A percentile compares a stretch with the other conserved stretches of the same genome.
phyloP scores from a whole-genome alignment of 1,284 basidiomycete species.

The Puccinia coronata region DNA sequence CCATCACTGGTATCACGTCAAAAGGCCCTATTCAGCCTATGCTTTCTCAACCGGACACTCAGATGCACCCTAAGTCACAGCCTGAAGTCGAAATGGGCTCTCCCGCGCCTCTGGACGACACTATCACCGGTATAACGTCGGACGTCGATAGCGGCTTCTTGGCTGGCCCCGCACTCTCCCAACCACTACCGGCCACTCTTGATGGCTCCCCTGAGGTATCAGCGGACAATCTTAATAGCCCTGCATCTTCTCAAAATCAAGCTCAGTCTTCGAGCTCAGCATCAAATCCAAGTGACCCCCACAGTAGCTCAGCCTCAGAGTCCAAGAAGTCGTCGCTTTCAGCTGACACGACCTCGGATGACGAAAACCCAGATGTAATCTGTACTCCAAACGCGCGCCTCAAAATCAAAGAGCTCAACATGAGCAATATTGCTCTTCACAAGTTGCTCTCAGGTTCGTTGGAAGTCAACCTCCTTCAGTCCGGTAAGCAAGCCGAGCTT shows the following conservation, averaged over 20 bases:
- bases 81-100: not conserved
- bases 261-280: not conserved
- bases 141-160: not conserved
- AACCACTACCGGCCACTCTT: not conserved
- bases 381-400: not conserved
- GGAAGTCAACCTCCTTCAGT: not conserved
- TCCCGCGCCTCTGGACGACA: not conserved
- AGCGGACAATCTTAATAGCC: not conserved
- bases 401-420: constrained; percentile 14
- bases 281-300: not conserved
- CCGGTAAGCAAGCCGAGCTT: not conserved
- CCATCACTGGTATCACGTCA: too few species aligned
- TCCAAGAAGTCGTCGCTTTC: not conserved
- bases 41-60: not conserved
- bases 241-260: not conserved
- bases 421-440: not conserved
- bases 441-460: not conserved
- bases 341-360: not conserved
- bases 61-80: not conserved
- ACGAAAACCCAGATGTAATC: not conserved
- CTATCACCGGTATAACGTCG: not conserved
- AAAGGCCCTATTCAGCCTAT: too few species aligned
- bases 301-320: not conserved
- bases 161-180: not conserved
- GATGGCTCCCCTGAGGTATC: not conserved